Evolutionary conservation across 2,329 filamentous ascomycete species (phyloP).

Genomic region (Trichoderma sp.): DNA sequence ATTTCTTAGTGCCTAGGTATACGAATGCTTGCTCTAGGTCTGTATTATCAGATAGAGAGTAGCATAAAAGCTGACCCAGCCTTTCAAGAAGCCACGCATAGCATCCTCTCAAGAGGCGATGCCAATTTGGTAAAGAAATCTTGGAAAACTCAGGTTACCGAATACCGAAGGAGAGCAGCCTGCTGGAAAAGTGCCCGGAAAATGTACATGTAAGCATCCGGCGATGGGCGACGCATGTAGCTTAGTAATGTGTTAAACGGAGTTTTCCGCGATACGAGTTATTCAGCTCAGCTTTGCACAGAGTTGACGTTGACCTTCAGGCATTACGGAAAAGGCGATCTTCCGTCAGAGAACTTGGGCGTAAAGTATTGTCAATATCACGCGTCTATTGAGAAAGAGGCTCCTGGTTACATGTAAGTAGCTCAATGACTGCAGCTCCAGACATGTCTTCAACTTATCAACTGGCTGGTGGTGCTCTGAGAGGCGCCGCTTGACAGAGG

Average conservation of each 20-base stretch:
- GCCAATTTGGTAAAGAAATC: neutral
- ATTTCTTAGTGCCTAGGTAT: neutral
- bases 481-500: no score
- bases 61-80: neutral
- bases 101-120: neutral
- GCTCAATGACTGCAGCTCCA: neutral
- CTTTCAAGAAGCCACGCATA: neutral
- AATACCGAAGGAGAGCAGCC: neutral
- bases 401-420: neutral
- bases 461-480: no score
- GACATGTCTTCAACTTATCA: no score
- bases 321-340: neutral
- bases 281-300: neutral
- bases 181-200: neutral
- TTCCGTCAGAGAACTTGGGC: neutral
- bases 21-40: neutral
- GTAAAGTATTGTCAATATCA: neutral
- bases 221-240: neutral
- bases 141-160: neutral
- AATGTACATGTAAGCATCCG: neutral
- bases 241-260: neutral
- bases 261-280: neutral
- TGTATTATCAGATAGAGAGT: neutral
- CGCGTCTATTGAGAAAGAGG: neutral
- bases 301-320: neutral